Base-by-base conservation (phyloP, 2,329 filamentous ascomycete species). In the Aspergillus sp. region DNA sequence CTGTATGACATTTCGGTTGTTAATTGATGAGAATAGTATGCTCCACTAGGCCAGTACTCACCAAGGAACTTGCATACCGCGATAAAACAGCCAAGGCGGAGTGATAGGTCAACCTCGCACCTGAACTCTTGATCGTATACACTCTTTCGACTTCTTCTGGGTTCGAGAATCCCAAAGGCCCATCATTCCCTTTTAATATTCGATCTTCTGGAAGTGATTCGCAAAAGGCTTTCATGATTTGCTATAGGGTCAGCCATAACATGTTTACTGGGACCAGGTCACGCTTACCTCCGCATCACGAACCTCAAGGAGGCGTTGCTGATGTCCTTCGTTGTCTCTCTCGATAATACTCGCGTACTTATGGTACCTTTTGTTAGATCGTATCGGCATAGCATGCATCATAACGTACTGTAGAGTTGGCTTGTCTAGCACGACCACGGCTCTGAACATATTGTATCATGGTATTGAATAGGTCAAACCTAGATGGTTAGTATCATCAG, bases 361-460 rank as follows among this genome's bases (percentile, higher is more conserved):
- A 20, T 27, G 47, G 34, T 19, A 19, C 4, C 20, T 20, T 42
- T 19, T 33, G 50, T 34, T 47, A 57, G 50, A n/a, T 5, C 3
- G 15, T 17, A 42, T 20, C 27, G 5, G 17, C 19, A 3, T 33
- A 12, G 15, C 40, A 17, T n/a, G 22, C 17, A 3, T 20, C 22
- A 37, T 24, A 12, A 22, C 64, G 58, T 66, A 75, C 76, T 47
- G 84, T 86, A 0, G 95, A 98, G 54, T 88, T 83, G 0, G 77
- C 73, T 66, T 91, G 89, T 40, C 95, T 84, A 12, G 95, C 95
- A 54, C 95, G 85, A 0, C 95, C 95, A 61, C 91, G 85, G 13
- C 93, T 97, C 72, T 99, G 95, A 19, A 98, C 87, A 70, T 97
- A 98, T 68, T 96, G 90, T 52, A 98, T 98, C 73, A 96, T 86